Base-by-base conservation (phyloP, 164 flowering plant genomes). In the Cinnamomum chago region DNA sequence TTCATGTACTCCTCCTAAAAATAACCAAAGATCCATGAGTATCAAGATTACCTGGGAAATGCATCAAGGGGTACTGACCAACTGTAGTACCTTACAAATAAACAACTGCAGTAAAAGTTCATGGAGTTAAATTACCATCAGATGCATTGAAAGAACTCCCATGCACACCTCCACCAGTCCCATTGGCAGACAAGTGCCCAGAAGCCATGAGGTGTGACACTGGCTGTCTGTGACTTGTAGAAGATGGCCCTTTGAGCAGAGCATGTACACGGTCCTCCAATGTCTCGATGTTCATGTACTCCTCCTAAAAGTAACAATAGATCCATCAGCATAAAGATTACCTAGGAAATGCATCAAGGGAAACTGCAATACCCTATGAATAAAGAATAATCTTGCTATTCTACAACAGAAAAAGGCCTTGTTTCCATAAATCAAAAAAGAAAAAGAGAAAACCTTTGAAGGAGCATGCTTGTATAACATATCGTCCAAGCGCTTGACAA, bases 1-100 rank as follows among this genome's bases (percentile, higher is more conserved):
- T 94, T 86, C 89, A 85, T 67, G 76, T 94, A 94, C 67, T 92
- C 99, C 80, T 91, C 99, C 98, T 96, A 78, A 50, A 13, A 74
- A 60, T 20, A 73, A 12, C 30, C 4, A 77, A 23, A 67, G 3
- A 47, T 10, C 58, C 13, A 47, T 20, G 12, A 73, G 33, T 73
- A 23, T n/a, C 20, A 68, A 24, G 22, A 58, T 28, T 10, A 67
- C 67, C 47, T 55, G n/a, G 20, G 72, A 70, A 67, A 72, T 2
- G 50, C 65, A 40, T 55, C 7, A 30, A 24, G 13, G 7, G 33
- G 25, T 27, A 13, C 33, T 30, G 33, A 30, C 33, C 0, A 3
- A 30, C 20, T 9, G 62, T 6, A 20, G 17, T 9, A 25, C 23
- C 17, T 5, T 3, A 17, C 1, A 20, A 27, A 71, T 13, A 71